Conservation (phyloP, 1,284 basidiomycete species). For the Pseudozyma sp. region DNA sequence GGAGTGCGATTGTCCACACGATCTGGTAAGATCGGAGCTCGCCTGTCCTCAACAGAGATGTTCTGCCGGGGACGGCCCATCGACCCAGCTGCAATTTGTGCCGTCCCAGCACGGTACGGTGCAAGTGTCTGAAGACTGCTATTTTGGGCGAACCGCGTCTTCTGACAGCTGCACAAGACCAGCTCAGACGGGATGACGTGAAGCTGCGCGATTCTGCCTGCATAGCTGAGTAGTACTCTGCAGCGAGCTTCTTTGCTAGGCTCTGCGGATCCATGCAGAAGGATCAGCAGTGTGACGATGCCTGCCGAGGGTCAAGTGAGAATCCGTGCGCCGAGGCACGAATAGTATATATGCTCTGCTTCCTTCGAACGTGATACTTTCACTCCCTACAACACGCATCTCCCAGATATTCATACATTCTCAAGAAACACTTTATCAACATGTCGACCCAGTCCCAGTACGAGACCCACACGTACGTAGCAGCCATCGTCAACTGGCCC, state of each 20-base stretch:
- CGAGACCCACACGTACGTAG: constrained; percentile 51
- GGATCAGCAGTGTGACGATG: constrained; percentile 16
- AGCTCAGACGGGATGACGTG: constrained; percentile 24
- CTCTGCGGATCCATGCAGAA: not conserved
- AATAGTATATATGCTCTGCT: constrained; percentile 17
- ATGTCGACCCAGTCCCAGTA: constrained; percentile 51
- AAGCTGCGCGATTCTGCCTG: constrained; percentile 25
- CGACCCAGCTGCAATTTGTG: not conserved
- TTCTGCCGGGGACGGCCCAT: constrained; percentile 12
- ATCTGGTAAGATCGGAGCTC: constrained; percentile 17
- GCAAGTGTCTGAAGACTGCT: not conserved
- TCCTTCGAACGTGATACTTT: not conserved
- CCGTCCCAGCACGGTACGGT: too few species aligned
- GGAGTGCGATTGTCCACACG: constrained; percentile 16
- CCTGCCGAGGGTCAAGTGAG: constrained; percentile 14
- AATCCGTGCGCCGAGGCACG: constrained; percentile 1
- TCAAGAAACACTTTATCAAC: constrained; percentile 1
- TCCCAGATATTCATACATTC: too few species aligned
- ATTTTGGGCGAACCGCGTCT: constrained; percentile 8
- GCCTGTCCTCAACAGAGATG: not conserved
- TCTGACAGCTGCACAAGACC: not conserved
- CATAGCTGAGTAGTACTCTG: constrained; percentile 29
- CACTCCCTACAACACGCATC: not conserved
- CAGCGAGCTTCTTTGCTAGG: not conserved
- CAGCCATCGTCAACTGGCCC: too few species aligned